These are phyloP conservation scores for Trichoderma sp. DNA, from an alignment of 2,329 filamentous ascomycete genomes.

Conservation along the genomic window DNA sequence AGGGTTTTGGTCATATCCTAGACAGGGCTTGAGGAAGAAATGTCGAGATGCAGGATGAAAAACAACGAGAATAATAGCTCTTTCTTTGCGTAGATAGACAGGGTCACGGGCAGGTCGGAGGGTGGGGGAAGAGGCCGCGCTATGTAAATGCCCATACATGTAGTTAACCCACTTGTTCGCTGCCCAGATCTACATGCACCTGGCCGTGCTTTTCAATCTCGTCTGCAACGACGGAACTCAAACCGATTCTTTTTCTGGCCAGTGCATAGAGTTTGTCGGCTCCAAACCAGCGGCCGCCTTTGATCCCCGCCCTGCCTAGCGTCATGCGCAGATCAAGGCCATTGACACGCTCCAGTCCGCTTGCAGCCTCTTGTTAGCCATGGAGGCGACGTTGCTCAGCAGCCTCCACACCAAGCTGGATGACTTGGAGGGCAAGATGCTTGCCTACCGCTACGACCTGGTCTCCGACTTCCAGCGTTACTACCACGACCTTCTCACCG, in stretches of 20 bases:
- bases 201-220: conserved; percentile 1
- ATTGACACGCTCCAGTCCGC: conserved; percentile 31
- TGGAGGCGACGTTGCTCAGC: conserved; percentile 47
- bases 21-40: neutral
- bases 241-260: conserved; percentile 1
- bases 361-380: conserved; percentile 36
- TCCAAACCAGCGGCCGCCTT: conserved; percentile 18
- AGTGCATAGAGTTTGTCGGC: conserved; percentile 18
- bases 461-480: conserved; percentile 56
- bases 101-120: conserved; percentile 18
- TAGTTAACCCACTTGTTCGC: conserved; percentile 12
- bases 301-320: conserved; percentile 20
- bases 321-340: conserved; percentile 39
- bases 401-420: conserved; percentile 54
- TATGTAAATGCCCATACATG: conserved; percentile 14
- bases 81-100: conserved; percentile 1
- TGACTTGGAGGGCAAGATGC: conserved; percentile 58
- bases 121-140: conserved; percentile 11
- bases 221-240: conserved; percentile 1
- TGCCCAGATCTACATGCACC: conserved; percentile 7
- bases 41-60: neutral
- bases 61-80: neutral
- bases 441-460: conserved; percentile 56
- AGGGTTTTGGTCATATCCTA: neutral
- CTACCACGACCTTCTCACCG: conserved; percentile 49